phyloP scores from a whole-genome alignment of 306 rosid species.

The Hippophae gyantsensis region DNA sequence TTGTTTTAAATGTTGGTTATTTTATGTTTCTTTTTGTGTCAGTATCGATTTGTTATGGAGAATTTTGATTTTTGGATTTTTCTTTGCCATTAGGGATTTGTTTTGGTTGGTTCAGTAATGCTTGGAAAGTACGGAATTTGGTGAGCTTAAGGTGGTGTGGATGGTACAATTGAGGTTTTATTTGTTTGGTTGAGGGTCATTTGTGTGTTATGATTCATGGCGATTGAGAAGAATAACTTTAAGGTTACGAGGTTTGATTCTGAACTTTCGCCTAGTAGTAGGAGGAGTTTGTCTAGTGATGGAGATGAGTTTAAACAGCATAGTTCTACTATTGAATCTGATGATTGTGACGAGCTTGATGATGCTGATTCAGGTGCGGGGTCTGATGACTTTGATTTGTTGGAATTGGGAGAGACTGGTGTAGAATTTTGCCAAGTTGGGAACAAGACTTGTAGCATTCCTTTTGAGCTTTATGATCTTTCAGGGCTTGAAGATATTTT shows the following conservation, averaged over 20 bases:
- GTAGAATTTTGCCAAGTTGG: constrained; percentile 95
- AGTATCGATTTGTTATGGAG: background rate
- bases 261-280: constrained; percentile 67
- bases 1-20: background rate
- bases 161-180: constrained; percentile 7
- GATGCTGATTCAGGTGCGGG: constrained; percentile 99
- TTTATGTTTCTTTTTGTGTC: constrained; percentile 2
- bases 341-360: constrained; percentile 83
- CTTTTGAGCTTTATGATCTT: constrained; percentile 86
- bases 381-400: constrained; percentile 95
- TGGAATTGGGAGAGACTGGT: constrained; percentile 89
- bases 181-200: constrained; percentile 14
- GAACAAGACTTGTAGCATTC: constrained; percentile 88
- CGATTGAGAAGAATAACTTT: constrained; percentile 91
- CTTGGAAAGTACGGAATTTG: constrained; percentile 12
- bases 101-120: constrained; percentile 6
- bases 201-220: constrained; percentile 59
- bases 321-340: constrained; percentile 63
- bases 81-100: constrained; percentile 18
- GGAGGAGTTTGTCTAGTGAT: constrained; percentile 82
- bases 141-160: constrained; percentile 11
- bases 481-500: constrained; percentile 69
- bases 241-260: constrained; percentile 82
- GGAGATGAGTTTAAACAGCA: constrained; percentile 74
- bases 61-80: constrained; percentile 9